Evolutionary conservation across 2,329 filamentous ascomycete species (phyloP).

Genomic region (Ceratocystis destructans): DNA sequence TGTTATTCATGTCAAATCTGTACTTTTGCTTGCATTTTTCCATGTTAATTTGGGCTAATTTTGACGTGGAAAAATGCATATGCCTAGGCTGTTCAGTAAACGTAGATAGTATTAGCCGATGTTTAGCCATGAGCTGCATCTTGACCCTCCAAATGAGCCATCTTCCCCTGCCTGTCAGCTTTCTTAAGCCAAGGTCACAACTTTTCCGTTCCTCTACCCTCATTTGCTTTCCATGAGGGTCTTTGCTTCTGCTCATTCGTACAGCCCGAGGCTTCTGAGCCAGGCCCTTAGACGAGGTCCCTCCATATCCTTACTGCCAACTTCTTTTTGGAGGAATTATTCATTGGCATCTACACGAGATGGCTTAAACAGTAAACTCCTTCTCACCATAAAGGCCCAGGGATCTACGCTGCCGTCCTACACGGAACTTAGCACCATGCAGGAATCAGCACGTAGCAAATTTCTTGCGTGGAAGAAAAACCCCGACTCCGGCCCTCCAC

Average conservation of each 20-base stretch:
- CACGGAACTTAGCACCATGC: slow-evolving; percentile 1
- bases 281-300: background rate
- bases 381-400: background rate
- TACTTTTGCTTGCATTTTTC: too few species aligned
- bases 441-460: slow-evolving; percentile 25
- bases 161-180: background rate
- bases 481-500: slow-evolving; percentile 24
- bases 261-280: background rate
- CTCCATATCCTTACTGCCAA: background rate
- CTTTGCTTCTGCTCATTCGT: background rate
- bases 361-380: background rate
- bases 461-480: slow-evolving; percentile 28
- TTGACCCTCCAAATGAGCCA: background rate
- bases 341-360: background rate
- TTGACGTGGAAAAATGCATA: background rate
- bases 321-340: background rate
- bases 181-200: too few species aligned
- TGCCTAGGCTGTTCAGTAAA: too few species aligned
- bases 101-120: background rate
- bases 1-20: too few species aligned
- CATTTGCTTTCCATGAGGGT: background rate
- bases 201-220: background rate
- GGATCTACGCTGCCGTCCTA: background rate
- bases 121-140: background rate
- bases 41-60: too few species aligned